Evolutionary conservation across 257 asterid species (phyloP).

Genomic region (Rubia yunnanensis): DNA sequence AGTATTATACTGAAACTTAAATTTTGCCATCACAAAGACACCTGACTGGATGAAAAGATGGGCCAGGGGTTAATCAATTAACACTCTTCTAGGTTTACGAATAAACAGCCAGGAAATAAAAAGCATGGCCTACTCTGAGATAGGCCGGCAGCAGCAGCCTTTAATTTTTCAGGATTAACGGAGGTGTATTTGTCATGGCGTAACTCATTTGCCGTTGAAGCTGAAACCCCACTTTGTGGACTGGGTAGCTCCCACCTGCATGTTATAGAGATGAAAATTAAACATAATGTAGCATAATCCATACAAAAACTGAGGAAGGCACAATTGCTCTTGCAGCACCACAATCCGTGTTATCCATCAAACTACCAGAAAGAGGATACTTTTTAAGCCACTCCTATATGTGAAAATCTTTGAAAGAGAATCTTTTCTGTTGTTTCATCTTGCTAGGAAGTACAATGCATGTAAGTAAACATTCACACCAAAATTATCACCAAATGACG

Average conservation of each 20-base stretch:
- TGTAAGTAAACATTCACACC: neutral
- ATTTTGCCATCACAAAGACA: neutral
- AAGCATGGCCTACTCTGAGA: constrained; percentile 43
- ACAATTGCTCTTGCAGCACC: neutral
- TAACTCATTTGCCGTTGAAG: constrained; percentile 83
- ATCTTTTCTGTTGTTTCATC: neutral
- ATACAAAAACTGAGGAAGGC: neutral
- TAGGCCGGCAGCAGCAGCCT: constrained; percentile 73
- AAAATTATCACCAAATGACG: neutral
- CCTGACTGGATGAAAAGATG: neutral
- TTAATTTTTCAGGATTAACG: constrained; percentile 62
- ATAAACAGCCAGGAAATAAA: constrained; percentile 3
- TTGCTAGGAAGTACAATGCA: neutral
- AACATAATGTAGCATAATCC: constrained; percentile 6
- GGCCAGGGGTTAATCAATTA: neutral
- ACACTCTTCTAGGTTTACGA: neutral
- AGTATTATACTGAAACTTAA: neutral
- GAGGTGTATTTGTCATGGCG: constrained; percentile 48
- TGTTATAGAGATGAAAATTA: neutral
- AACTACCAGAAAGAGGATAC: neutral
- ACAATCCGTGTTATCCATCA: neutral
- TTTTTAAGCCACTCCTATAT: neutral
- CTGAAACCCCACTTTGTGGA: constrained; percentile 41
- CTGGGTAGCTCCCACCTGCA: constrained; percentile 82
- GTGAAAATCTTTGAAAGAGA: neutral